Percentiles rank a stretch among this genome's conserved stretches.
Conservation (phyloP, 1,139 yeast genomes). For the Yamadazyma buinensis region DNA sequence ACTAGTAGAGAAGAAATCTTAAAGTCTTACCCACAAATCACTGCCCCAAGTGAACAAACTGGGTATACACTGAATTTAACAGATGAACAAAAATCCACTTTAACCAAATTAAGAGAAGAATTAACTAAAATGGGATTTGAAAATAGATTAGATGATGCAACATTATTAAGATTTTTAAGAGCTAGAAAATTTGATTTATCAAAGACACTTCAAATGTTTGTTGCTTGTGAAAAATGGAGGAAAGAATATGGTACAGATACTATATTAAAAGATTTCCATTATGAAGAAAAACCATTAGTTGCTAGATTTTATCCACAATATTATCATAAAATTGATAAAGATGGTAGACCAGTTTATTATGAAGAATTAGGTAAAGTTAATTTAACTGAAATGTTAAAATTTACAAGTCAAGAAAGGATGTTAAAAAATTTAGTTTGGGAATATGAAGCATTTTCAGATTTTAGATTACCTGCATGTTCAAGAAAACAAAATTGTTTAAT, state of each 20-base stretch:
- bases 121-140: constrained; percentile 64
- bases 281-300: constrained; percentile 85
- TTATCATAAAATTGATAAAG: constrained; percentile 94
- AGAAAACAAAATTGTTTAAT: constrained; percentile 74
- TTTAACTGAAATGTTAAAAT: constrained; percentile 84
- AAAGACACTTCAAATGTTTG: constrained; percentile 78
- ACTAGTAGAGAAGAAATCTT: constrained; percentile 20
- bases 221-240: constrained; percentile 90
- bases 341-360: constrained; percentile 92
- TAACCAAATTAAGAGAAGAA: constrained; percentile 55
- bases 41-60: constrained; percentile 55
- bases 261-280: constrained; percentile 79
- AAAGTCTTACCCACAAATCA: constrained; percentile 64
- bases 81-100: constrained; percentile 57
- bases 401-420: constrained; percentile 96
- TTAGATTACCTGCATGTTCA: constrained; percentile 92
- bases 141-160: constrained; percentile 80
- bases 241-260: constrained; percentile 81
- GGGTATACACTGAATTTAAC: constrained; percentile 86
- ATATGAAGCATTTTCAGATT: constrained; percentile 81
- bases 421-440: constrained; percentile 95
- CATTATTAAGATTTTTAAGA: constrained; percentile 82
- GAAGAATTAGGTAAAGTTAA: constrained; percentile 93
- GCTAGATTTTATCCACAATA: constrained; percentile 93
- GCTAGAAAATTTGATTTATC: constrained; percentile 91